Base-by-base conservation (phyloP, 768 basidiomycete species). In the Pholiota molesta region DNA sequence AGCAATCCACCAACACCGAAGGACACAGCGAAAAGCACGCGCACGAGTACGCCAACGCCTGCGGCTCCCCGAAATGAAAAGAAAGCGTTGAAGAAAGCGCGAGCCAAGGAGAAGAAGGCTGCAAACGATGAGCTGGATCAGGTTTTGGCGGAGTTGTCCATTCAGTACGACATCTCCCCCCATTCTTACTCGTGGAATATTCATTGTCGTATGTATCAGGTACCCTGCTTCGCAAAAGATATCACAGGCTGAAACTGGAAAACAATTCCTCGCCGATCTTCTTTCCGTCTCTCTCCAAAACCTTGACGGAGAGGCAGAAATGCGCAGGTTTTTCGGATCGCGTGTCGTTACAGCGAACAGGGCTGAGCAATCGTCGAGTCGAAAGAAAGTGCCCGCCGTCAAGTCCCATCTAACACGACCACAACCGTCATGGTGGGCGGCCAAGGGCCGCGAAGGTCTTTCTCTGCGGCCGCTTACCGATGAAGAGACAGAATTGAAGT, bases 271-370 rank as follows among this genome's bases (percentile, higher is more conserved):
- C 58, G 73, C 83, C 11, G 73, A 83, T 52, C 84, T 97, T 1
- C 81, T 97, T 19, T 79, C 91, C 0, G 88, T 97, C n/a, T 94
- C 92, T 0, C 79, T 89, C 1, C 79, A 89, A 42, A 83, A 94
- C 67, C 86, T 99, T 16, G 95, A 99, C 64, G 81, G 88, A 11
- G 95, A 97, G 62, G 90, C 90, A 0, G 97, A 99, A 71, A 85
- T 99, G 76, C 88, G 91, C 59, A 90, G 88, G 65, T 97, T 98
- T 81, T 99, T 99, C 71, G 97, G 97, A 2, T 84, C 92, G 19
- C 92, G 89, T 68, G 95, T 97, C 60, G 84, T 98, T 8, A 79
- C 81, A 19, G 86, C 89, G 2, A 82, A 80, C 29, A 85, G 84
- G 19, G 71, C 78, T 19, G 64, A 51, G 9, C 70, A 77, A 2